Evolutionary conservation across 1,139 yeast genomes (phyloP).

Genomic region (Hansenula lynferdii): DNA sequence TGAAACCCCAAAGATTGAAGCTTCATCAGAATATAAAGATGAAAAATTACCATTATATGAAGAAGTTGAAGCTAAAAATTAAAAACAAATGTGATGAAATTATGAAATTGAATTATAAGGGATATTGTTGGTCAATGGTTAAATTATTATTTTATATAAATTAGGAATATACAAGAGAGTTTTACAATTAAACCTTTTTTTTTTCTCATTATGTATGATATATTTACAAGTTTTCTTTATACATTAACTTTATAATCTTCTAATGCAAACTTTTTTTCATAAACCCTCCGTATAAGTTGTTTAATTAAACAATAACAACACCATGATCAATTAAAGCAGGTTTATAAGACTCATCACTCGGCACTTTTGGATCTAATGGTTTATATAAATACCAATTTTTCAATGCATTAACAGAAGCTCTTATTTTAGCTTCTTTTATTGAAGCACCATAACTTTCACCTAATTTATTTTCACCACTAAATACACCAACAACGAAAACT

Average conservation of each 20-base stretch:
- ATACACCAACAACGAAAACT: constrained; percentile 87
- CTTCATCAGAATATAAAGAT: constrained; percentile 3
- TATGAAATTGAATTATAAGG: not conserved
- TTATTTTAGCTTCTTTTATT: constrained; percentile 83
- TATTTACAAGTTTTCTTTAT: too few species aligned
- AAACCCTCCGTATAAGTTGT: not conserved
- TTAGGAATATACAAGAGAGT: too few species aligned
- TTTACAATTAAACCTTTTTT: too few species aligned
- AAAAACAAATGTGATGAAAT: not conserved
- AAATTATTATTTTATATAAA: too few species aligned
- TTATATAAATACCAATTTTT: constrained; percentile 89
- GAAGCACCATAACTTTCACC: constrained; percentile 98
- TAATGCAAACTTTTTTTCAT: not conserved
- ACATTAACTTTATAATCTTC: not conserved
- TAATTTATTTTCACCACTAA: constrained; percentile 73
- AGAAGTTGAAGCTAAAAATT: not conserved
- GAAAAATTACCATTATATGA: constrained; percentile 6
- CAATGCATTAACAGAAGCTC: constrained; percentile 89
- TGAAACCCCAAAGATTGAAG: not conserved
- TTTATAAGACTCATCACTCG: constrained; percentile 46
- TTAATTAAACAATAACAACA: constrained; percentile 32
- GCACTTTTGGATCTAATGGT: constrained; percentile 59
- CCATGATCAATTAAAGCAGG: constrained; percentile 37
- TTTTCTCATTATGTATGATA: too few species aligned
- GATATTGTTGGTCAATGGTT: not conserved